phyloP scores from a whole-genome alignment of 306 rosid species.

The Prunus campanulata region DNA sequence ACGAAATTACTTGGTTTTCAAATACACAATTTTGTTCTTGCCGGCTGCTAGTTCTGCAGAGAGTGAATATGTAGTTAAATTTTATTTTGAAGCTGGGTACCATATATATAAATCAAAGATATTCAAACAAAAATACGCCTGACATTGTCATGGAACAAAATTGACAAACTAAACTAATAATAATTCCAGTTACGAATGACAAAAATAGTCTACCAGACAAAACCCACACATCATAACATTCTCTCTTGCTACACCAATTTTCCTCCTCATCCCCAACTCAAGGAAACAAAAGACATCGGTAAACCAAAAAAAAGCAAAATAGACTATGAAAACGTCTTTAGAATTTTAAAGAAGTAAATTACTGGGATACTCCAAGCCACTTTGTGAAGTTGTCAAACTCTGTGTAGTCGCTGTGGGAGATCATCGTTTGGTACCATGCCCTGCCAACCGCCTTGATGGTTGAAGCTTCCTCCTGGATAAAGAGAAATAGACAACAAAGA shows the following conservation, averaged over 20 bases:
- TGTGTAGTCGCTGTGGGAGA: slow-evolving; percentile 40
- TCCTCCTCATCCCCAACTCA: slow-evolving; percentile 26
- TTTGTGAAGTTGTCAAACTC: slow-evolving; percentile 41
- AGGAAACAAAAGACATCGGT: slow-evolving; percentile 15
- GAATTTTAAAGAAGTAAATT: neutral
- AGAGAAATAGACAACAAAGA: neutral
- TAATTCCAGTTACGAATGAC: too few species aligned
- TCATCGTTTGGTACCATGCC: slow-evolving; percentile 39
- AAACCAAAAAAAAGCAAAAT: slow-evolving; percentile 15
- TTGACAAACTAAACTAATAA: too few species aligned
- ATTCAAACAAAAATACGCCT: too few species aligned
- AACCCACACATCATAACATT: neutral
- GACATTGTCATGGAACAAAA: too few species aligned
- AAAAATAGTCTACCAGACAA: too few species aligned
- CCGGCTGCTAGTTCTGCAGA: too few species aligned
- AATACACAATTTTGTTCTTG: too few species aligned
- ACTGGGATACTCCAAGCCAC: slow-evolving; percentile 40
- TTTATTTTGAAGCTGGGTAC: too few species aligned
- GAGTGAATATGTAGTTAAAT: too few species aligned
- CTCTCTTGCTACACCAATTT: slow-evolving; percentile 8
- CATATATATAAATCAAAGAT: too few species aligned
- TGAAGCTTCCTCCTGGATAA: slow-evolving; percentile 29
- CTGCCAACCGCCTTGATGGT: slow-evolving; percentile 36
- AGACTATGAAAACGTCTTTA: neutral
- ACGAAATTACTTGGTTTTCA: too few species aligned